phyloP scores from a whole-genome alignment of 305 asterid species.

The Solanum hybrid region DNA sequence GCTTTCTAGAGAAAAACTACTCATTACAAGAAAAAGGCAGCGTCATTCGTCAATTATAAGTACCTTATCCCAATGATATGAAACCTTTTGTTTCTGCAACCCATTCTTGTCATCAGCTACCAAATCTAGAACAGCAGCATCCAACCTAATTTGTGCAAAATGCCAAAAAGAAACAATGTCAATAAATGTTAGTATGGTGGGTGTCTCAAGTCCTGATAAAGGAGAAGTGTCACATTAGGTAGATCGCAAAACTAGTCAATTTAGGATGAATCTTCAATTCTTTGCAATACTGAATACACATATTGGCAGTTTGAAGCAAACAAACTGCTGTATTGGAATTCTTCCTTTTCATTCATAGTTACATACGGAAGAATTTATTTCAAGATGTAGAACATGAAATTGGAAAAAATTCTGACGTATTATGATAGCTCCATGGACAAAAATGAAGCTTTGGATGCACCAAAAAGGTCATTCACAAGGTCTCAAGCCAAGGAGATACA shows the following conservation, averaged over 20 bases:
- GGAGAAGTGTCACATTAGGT: not conserved
- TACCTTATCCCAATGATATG: constrained; percentile 96
- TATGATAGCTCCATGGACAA: not conserved
- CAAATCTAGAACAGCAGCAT: constrained; percentile 82
- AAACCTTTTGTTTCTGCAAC: constrained; percentile 57
- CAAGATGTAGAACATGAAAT: not conserved
- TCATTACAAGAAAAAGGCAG: not conserved
- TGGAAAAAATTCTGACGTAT: not conserved
- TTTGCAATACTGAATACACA: not conserved
- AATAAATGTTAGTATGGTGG: not conserved
- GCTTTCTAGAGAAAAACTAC: not conserved
- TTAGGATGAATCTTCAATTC: not conserved
- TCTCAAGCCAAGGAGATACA: not conserved
- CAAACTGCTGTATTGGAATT: not conserved
- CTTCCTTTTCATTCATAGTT: not conserved
- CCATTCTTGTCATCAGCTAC: constrained; percentile 76
- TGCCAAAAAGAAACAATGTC: not conserved
- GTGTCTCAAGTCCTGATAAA: not conserved
- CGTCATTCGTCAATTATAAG: not conserved
- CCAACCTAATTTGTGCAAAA: constrained; percentile 44
- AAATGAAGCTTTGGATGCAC: not conserved
- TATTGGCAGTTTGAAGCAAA: not conserved
- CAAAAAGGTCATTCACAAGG: not conserved
- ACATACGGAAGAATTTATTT: not conserved
- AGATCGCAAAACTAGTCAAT: not conserved